phyloP scores from a whole-genome alignment of 2,329 filamentous ascomycete genomes.

The Diplodia sapinea region DNA sequence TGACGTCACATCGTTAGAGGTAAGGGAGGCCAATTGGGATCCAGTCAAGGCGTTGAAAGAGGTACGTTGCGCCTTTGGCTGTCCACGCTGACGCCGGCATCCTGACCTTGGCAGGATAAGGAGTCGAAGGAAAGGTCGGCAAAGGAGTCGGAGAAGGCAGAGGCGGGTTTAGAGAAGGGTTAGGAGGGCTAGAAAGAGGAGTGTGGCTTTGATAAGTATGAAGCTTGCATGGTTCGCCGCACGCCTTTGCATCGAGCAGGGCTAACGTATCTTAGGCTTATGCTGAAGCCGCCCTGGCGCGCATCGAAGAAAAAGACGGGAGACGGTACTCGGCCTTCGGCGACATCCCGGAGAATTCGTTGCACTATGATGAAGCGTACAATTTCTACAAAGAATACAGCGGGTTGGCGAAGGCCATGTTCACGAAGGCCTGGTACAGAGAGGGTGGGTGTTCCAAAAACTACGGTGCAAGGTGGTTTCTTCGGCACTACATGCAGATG shows the following conservation, averaged over 20 bases:
- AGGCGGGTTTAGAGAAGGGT: too few relatives aligned
- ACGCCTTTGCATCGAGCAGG: neutral
- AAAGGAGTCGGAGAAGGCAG: neutral
- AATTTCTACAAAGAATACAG: neutral
- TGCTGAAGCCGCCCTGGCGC: neutral
- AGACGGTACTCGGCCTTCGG: neutral
- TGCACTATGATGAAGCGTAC: slow-evolving; percentile 1
- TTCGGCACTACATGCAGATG: too few relatives aligned
- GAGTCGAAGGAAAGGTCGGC: slow-evolving; percentile 4
- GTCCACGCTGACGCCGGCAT: neutral
- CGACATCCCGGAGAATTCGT: slow-evolving; percentile 8
- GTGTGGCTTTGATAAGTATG: neutral
- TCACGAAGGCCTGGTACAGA: too few relatives aligned
- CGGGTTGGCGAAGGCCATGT: neutral
- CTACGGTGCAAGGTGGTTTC: too few relatives aligned
- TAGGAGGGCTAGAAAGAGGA: neutral
- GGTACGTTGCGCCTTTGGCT: neutral
- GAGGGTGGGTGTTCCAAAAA: too few relatives aligned
- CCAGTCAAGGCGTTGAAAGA: neutral
- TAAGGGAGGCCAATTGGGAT: too few relatives aligned
- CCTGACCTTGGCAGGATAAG: neutral
- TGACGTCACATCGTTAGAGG: too few relatives aligned
- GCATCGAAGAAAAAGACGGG: slow-evolving; percentile 12
- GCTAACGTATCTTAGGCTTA: neutral
- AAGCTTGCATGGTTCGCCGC: neutral